Evolutionary conservation across 148 eudicot genomes (phyloP).

Genomic region (Dianthus caryophyllus): DNA sequence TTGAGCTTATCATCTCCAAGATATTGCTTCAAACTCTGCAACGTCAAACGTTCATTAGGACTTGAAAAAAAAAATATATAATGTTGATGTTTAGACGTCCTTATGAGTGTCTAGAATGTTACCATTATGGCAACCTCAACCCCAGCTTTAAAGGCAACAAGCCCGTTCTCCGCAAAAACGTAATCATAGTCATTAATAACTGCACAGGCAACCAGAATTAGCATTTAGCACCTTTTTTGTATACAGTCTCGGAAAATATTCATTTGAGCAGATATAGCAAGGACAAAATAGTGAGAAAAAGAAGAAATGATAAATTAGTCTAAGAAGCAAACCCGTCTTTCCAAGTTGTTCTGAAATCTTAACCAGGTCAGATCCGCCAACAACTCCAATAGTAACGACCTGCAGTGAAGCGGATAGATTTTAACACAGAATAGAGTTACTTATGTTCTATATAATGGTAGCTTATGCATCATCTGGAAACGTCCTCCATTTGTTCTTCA

Average conservation of each 20-base stretch:
- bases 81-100: neutral
- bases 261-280: neutral
- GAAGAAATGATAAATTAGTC: neutral
- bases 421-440: no score
- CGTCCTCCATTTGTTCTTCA: no score
- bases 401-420: slow-evolving; percentile 28
- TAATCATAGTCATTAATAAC: slow-evolving; percentile 80
- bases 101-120: slow-evolving; percentile 11
- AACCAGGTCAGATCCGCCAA: slow-evolving; percentile 93
- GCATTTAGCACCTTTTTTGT: no score
- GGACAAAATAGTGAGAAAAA: neutral
- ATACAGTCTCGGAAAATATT: neutral
- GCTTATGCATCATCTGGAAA: no score
- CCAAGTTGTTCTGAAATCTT: slow-evolving; percentile 99
- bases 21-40: slow-evolving; percentile 77
- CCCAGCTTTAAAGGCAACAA: slow-evolving; percentile 84
- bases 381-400: slow-evolving; percentile 90
- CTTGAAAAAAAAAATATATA: no score
- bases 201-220: no score
- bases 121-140: slow-evolving; percentile 79
- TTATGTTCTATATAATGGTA: no score
- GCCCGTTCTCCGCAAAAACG: slow-evolving; percentile 92
- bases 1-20: slow-evolving; percentile 90
- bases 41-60: slow-evolving; percentile 17
- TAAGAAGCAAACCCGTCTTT: slow-evolving; percentile 47